Conservation (phyloP, 305 asterid genomes). For the Fraxinus dipetala region DNA sequence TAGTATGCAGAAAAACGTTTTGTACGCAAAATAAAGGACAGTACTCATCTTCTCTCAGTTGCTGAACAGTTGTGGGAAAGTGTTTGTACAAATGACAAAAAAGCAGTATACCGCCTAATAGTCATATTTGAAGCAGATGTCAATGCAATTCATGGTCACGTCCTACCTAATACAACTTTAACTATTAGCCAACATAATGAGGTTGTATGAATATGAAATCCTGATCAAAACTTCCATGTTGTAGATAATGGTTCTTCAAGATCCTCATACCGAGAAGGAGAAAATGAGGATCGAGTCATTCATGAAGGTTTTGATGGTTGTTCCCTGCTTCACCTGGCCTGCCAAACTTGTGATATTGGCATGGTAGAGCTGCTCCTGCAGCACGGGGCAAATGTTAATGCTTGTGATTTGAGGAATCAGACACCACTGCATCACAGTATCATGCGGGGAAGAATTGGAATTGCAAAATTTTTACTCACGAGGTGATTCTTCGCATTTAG, state of each 20-base stretch:
- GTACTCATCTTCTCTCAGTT: constrained; percentile 45
- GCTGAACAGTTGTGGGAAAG: constrained; percentile 82
- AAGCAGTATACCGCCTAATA: constrained; percentile 76
- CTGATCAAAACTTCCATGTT: constrained; percentile 33
- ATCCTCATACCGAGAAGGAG: constrained; percentile 34
- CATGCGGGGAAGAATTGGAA: constrained; percentile 56
- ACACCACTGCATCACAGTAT: constrained; percentile 86
- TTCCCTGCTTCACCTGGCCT: constrained; percentile 88
- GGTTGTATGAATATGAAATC: constrained; percentile 32
- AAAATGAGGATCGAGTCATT: constrained; percentile 34
- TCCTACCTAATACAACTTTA: constrained; percentile 38
- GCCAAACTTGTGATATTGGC: constrained; percentile 82
- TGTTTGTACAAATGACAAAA: constrained; percentile 72
- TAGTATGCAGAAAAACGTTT: constrained; percentile 86
- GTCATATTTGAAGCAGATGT: constrained; percentile 63
- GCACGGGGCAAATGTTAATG: constrained; percentile 65
- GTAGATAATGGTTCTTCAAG: constrained; percentile 36
- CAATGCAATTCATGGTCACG: constrained; percentile 58
- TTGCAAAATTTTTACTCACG: constrained; percentile 60
- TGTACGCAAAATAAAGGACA: constrained; percentile 55
- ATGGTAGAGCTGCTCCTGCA: constrained; percentile 96
- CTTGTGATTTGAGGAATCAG: constrained; percentile 68
- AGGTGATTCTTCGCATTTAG: constrained; percentile 48
- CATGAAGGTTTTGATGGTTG: constrained; percentile 59
- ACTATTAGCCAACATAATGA: constrained; percentile 40